Evolutionary conservation across 495 filamentous ascomycete genomes (phyloP).

Genomic region (Penicillium argentinense): DNA sequence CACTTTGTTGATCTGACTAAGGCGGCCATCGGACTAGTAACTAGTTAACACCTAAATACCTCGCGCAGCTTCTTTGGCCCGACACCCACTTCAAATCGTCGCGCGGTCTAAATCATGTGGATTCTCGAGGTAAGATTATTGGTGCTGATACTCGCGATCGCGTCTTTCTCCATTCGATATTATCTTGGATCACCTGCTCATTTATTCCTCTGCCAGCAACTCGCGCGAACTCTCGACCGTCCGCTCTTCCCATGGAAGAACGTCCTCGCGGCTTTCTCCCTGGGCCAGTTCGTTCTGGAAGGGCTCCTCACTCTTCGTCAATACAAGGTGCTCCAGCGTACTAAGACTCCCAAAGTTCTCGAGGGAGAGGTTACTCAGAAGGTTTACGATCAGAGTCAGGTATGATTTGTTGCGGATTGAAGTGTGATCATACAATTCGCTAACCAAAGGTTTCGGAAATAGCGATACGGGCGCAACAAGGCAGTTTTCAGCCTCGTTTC

Average conservation of each 20-base stretch:
- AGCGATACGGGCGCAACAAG: conserved; percentile 94
- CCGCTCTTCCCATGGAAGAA: conserved; percentile 97
- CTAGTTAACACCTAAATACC: conserved; percentile 31
- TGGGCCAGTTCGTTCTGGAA: conserved; percentile 86
- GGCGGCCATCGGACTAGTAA: conserved; percentile 8
- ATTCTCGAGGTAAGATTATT: conserved; percentile 41
- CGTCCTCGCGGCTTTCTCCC: conserved; percentile 87
- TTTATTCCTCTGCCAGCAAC: conserved; percentile 57
- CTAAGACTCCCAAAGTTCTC: conserved; percentile 77
- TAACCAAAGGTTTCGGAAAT: conserved; percentile 4
- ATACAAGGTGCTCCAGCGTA: conserved; percentile 78
- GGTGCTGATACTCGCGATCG: neutral
- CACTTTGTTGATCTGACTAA: conserved; percentile 29
- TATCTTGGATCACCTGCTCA: conserved; percentile 10
- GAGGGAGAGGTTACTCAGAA: conserved; percentile 83
- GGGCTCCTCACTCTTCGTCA: conserved; percentile 82
- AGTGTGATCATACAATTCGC: conserved; percentile 1
- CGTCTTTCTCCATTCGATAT: neutral
- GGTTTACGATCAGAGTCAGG: conserved; percentile 91
- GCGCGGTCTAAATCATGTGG: conserved; percentile 36
- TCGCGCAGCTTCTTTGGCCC: conserved; percentile 21
- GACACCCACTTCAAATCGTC: conserved; percentile 18
- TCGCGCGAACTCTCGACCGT: conserved; percentile 83
- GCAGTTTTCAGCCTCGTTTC: conserved; percentile 81
- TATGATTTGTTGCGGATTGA: conserved; percentile 27